A percentile compares a stretch with the other conserved stretches of the same genome.
These are phyloP conservation scores for Fusarium ambrosium DNA, from an alignment of 2,329 filamentous ascomycete species.

Conservation along the genomic window DNA sequence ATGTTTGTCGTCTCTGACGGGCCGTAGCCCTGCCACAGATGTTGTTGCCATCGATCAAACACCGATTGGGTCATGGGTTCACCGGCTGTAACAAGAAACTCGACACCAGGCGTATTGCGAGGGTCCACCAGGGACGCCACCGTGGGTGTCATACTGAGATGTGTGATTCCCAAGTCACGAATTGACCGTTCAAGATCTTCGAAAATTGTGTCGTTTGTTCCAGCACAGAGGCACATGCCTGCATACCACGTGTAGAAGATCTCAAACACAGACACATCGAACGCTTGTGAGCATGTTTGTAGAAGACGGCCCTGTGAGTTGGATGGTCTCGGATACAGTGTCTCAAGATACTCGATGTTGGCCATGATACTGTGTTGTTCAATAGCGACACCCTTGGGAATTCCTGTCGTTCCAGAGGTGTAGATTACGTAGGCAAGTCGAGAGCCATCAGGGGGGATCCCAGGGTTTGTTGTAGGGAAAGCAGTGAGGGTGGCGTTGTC, in stretches of 20 bases:
- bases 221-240: constrained; percentile 84
- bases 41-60: constrained; percentile 75
- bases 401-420: constrained; percentile 86
- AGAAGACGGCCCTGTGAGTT: constrained; percentile 70
- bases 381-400: constrained; percentile 83
- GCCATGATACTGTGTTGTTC: constrained; percentile 82
- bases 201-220: constrained; percentile 80
- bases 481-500: constrained; percentile 43
- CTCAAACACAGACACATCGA: constrained; percentile 91
- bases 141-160: constrained; percentile 88
- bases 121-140: constrained; percentile 83
- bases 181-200: constrained; percentile 78
- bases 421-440: constrained; percentile 83
- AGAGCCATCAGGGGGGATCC: constrained; percentile 56
- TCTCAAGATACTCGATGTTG: constrained; percentile 77
- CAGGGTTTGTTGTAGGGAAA: constrained; percentile 55
- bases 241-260: constrained; percentile 87
- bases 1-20: constrained; percentile 92
- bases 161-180: constrained; percentile 74
- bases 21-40: constrained; percentile 85
- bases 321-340: constrained; percentile 71
- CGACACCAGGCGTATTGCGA: constrained; percentile 75
- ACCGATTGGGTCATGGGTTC: constrained; percentile 83
- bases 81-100: constrained; percentile 84
- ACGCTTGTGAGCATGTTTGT: constrained; percentile 86